These are phyloP conservation scores for Mytilinidion resinicola DNA, from an alignment of 495 filamentous ascomycete genomes.

Conservation along the genomic window DNA sequence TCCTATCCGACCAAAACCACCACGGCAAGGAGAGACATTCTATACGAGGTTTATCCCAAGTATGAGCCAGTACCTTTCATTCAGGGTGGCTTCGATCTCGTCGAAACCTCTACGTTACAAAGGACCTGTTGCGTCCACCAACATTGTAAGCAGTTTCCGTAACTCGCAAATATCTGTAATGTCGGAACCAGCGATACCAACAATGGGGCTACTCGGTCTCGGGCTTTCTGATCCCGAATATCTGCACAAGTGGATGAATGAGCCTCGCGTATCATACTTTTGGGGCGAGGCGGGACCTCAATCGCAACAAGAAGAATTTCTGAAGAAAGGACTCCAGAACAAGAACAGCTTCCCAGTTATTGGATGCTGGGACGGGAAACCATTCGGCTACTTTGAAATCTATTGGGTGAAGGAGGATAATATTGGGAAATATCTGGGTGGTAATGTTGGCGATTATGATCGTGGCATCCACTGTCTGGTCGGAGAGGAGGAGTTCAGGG, in stretches of 20 bases:
- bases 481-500: conserved; percentile 88
- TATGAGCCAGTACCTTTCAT: conserved; percentile 76
- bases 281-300: conserved; percentile 70
- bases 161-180: conserved; percentile 20
- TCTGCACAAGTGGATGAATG: conserved; percentile 84
- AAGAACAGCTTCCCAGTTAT: conserved; percentile 84
- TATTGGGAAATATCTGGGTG: conserved; percentile 59
- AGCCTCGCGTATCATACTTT: conserved; percentile 70
- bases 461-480: conserved; percentile 82
- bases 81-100: conserved; percentile 66
- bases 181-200: conserved; percentile 34
- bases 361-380: conserved; percentile 88
- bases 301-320: conserved; percentile 59
- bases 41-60: conserved; percentile 84
- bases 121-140: conserved; percentile 41
- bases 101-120: conserved; percentile 47
- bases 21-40: conserved; percentile 78
- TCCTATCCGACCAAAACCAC: conserved; percentile 82
- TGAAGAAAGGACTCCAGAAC: conserved; percentile 55
- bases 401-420: conserved; percentile 97
- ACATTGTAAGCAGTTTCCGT: conserved; percentile 25
- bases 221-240: conserved; percentile 57
- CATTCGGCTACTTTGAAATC: conserved; percentile 95
- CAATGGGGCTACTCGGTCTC: conserved; percentile 31
- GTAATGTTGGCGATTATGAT: conserved; percentile 68